A percentile compares a stretch with the other conserved stretches of the same genome.
phyloP scores from a whole-genome alignment of 2,329 filamentous ascomycete species.

The Xylariaceae sp. region DNA sequence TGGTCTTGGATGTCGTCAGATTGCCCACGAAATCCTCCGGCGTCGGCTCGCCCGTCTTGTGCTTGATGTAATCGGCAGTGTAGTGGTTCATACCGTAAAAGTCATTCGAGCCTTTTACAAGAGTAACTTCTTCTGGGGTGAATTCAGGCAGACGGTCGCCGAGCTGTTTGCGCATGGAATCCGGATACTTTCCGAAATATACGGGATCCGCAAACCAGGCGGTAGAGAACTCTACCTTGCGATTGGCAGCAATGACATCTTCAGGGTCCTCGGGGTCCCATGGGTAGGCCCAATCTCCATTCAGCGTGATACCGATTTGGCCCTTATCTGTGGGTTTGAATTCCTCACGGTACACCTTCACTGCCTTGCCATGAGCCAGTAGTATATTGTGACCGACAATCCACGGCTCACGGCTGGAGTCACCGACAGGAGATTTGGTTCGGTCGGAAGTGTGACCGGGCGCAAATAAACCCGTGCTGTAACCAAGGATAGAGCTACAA shows the following conservation, averaged over 20 bases:
- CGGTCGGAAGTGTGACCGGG: slow-evolving; percentile 78
- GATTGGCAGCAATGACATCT: slow-evolving; percentile 69
- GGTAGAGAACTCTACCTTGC: slow-evolving; percentile 83
- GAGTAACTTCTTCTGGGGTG: slow-evolving; percentile 62
- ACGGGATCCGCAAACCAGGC: slow-evolving; percentile 85
- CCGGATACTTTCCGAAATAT: slow-evolving; percentile 79
- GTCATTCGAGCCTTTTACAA: slow-evolving; percentile 84
- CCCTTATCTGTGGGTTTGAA: slow-evolving; percentile 70
- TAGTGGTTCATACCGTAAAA: slow-evolving; percentile 97
- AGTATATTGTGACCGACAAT: slow-evolving; percentile 75
- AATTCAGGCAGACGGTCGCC: slow-evolving; percentile 71
- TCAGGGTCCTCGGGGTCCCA: slow-evolving; percentile 72
- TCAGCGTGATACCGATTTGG: slow-evolving; percentile 81
- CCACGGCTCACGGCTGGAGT: slow-evolving; percentile 75
- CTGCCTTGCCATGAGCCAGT: slow-evolving; percentile 71
- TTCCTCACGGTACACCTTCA: slow-evolving; percentile 76
- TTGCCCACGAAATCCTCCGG: slow-evolving; percentile 69
- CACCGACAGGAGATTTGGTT: slow-evolving; percentile 62
- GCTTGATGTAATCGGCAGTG: slow-evolving; percentile 79
- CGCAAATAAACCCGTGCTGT: slow-evolving; percentile 70
- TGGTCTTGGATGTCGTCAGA: slow-evolving; percentile 64
- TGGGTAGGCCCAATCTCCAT: slow-evolving; percentile 76
- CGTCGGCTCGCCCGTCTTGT: slow-evolving; percentile 56
- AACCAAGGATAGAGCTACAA: slow-evolving; percentile 76
- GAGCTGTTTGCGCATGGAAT: slow-evolving; percentile 75